Percentiles rank a stretch among this genome's conserved stretches.
phyloP scores from a whole-genome alignment of 1,284 basidiomycete genomes.

The Fomitopsis palustris region DNA sequence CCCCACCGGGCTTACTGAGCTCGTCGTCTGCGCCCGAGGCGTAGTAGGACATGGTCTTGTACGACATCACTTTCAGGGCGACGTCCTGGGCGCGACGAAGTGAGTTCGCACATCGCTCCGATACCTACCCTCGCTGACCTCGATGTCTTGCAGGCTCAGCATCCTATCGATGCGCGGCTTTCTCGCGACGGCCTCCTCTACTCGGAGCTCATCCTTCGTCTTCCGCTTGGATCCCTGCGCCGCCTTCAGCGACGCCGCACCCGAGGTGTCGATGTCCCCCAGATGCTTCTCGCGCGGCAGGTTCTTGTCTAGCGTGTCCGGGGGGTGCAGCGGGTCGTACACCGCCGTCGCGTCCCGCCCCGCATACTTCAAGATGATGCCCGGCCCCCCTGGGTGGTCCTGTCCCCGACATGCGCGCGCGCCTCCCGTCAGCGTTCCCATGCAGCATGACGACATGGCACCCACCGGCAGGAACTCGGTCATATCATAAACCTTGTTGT shows the following conservation, averaged over 20 bases:
- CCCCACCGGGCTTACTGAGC: slow-evolving; percentile 59
- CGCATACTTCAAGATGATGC: slow-evolving; percentile 76
- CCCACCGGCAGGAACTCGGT: slow-evolving; percentile 77
- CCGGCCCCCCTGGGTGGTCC: slow-evolving; percentile 81
- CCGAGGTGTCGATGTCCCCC: slow-evolving; percentile 59
- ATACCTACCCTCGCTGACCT: slow-evolving; percentile 41
- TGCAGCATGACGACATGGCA: slow-evolving; percentile 1
- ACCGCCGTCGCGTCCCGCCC: slow-evolving; percentile 75
- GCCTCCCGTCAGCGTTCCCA: not conserved
- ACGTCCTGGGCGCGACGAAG: slow-evolving; percentile 34
- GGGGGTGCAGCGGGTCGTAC: slow-evolving; percentile 74
- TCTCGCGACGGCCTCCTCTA: slow-evolving; percentile 58
- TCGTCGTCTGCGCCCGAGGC: slow-evolving; percentile 81
- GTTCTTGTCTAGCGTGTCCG: slow-evolving; percentile 66
- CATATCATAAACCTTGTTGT: slow-evolving; percentile 76
- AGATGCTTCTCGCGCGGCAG: slow-evolving; percentile 65
- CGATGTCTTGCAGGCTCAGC: slow-evolving; percentile 75
- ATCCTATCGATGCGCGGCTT: slow-evolving; percentile 67
- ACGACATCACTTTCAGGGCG: slow-evolving; percentile 63
- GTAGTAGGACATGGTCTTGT: slow-evolving; percentile 80
- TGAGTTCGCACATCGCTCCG: not conserved
- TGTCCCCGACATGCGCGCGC: slow-evolving; percentile 22
- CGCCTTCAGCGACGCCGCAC: slow-evolving; percentile 40
- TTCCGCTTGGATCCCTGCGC: slow-evolving; percentile 42
- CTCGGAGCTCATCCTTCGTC: slow-evolving; percentile 69